Evolutionary conservation across 768 basidiomycete species (phyloP).

Genomic region (Suillus variegatus): DNA sequence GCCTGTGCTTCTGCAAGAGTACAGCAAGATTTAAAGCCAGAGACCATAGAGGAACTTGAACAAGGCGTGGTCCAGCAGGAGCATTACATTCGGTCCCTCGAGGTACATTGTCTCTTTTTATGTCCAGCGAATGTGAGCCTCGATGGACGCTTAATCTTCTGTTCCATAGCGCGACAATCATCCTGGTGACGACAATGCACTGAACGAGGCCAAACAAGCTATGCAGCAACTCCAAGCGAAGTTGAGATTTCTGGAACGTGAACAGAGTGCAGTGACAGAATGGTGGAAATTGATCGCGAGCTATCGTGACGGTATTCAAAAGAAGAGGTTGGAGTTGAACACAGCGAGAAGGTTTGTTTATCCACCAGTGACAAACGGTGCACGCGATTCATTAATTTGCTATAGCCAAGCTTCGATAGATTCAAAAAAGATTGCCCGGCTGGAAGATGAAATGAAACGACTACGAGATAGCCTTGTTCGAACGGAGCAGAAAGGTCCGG

Average conservation of each 20-base stretch:
- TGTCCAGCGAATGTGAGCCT: not conserved
- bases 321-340: constrained; percentile 4
- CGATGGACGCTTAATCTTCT: not conserved
- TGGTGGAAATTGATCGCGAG: constrained; percentile 4
- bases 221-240: not conserved
- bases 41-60: constrained; percentile 8
- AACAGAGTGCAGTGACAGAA: constrained; percentile 3
- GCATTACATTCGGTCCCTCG: constrained; percentile 8
- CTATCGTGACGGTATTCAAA: constrained; percentile 3
- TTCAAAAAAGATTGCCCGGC: not conserved
- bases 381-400: not conserved
- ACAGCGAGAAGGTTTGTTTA: constrained; percentile 3
- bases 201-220: constrained; percentile 1
- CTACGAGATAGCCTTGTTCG: constrained; percentile 6
- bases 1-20: constrained; percentile 13
- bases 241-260: not conserved
- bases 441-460: constrained; percentile 4
- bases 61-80: not conserved
- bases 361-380: not conserved
- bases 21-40: constrained; percentile 9
- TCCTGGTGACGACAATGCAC: not conserved
- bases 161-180: constrained; percentile 9
- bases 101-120: constrained; percentile 3
- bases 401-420: not conserved
- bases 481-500: constrained; percentile 5